These are phyloP conservation scores for Cicer bijugum DNA, from an alignment of 306 rosid species.

Conservation along the genomic window DNA sequence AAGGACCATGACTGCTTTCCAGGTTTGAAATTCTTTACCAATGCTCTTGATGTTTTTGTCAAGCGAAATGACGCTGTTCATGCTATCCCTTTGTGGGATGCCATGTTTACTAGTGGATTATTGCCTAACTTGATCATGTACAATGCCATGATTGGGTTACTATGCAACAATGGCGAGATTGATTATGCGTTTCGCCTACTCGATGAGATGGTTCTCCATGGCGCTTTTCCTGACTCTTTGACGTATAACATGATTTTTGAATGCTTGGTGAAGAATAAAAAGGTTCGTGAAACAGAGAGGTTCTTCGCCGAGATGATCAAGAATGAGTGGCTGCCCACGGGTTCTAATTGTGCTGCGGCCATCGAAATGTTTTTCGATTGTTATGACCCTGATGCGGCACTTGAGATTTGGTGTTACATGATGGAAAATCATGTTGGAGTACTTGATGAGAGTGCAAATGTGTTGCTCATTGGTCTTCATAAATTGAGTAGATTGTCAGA, in stretches of 20 bases:
- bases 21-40: conserved; percentile 67
- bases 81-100: conserved; percentile 68
- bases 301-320: conserved; percentile 75
- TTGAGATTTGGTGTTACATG: conserved; percentile 66
- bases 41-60: conserved; percentile 59
- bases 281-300: conserved; percentile 49
- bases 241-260: conserved; percentile 73
- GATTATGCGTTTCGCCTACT: conserved; percentile 57
- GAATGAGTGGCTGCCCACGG: conserved; percentile 63
- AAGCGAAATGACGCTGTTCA: conserved; percentile 49
- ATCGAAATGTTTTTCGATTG: conserved; percentile 63
- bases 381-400: conserved; percentile 72
- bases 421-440: conserved; percentile 57
- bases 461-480: conserved; percentile 66
- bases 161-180: conserved; percentile 53
- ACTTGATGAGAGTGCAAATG: conserved; percentile 65
- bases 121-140: conserved; percentile 64
- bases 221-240: conserved; percentile 65
- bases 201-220: conserved; percentile 65
- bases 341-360: conserved; percentile 60
- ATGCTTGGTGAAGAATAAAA: conserved; percentile 66
- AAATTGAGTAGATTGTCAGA: conserved; percentile 58
- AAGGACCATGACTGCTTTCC: conserved; percentile 62
- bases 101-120: conserved; percentile 52
- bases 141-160: conserved; percentile 70